phyloP scores from a whole-genome alignment of 371 early-diverging fungal species.

The Amoeboaphelidium protococcarum region DNA sequence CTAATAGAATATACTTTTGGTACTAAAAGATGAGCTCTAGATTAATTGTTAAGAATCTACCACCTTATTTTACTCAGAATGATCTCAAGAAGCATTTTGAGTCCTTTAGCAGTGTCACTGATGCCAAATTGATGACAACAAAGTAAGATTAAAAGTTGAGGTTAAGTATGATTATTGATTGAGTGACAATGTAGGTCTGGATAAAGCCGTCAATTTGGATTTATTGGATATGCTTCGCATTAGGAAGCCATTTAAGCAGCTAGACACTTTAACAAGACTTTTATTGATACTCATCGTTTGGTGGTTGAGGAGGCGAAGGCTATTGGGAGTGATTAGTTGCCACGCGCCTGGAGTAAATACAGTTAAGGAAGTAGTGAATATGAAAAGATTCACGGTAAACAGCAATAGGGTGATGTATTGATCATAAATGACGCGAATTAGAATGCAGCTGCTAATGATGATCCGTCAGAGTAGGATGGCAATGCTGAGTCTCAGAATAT shows the following conservation, averaged over 20 bases:
- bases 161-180: neutral
- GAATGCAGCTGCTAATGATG: neutral
- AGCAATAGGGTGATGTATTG: neutral
- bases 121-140: constrained; percentile 59
- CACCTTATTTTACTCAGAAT: constrained; percentile 54
- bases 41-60: constrained; percentile 74
- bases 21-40: too few relatives aligned
- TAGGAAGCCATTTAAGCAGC: constrained; percentile 53
- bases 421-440: neutral
- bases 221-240: constrained; percentile 63
- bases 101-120: constrained; percentile 58
- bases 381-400: constrained; percentile 11
- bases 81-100: constrained; percentile 64
- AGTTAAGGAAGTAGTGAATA: constrained; percentile 44
- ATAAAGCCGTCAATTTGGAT: constrained; percentile 59
- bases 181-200: constrained; percentile 22
- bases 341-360: constrained; percentile 69
- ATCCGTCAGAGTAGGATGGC: neutral
- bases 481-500: neutral
- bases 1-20: too few relatives aligned
- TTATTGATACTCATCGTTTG: constrained; percentile 63
- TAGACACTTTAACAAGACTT: constrained; percentile 61
- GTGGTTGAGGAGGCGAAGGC: constrained; percentile 62
- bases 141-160: constrained; percentile 18
- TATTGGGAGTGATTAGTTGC: constrained; percentile 16